phyloP scores from a whole-genome alignment of 208 protist species.

The Trichomonas gallinae region DNA sequence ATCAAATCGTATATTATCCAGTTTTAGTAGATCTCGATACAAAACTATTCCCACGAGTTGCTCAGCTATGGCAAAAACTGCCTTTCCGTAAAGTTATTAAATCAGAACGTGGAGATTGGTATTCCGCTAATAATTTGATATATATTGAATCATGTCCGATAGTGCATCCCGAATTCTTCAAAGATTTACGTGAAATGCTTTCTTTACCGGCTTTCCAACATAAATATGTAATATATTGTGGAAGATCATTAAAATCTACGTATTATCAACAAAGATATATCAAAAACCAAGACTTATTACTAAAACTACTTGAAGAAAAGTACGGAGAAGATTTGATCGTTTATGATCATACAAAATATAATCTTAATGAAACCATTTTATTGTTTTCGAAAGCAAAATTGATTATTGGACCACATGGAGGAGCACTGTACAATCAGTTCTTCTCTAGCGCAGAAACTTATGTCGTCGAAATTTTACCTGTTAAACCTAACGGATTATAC shows the following conservation, averaged over 20 bases:
- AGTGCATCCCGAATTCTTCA: background rate
- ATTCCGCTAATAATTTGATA: background rate
- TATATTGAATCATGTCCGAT: background rate
- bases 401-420: background rate
- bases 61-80: background rate
- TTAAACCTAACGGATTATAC: background rate
- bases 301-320: background rate
- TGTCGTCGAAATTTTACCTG: background rate
- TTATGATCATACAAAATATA: background rate
- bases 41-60: background rate
- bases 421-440: background rate
- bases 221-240: background rate
- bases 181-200: background rate
- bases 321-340: background rate
- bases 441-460: background rate
- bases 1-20: background rate
- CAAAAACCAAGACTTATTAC: background rate
- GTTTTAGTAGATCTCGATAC: background rate
- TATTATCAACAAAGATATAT: conserved; percentile 19
- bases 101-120: background rate
- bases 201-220: background rate
- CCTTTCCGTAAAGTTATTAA: background rate
- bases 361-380: background rate
- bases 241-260: background rate
- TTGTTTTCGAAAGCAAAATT: background rate